Evolutionary conservation across 1,284 basidiomycete genomes (phyloP), one percentile per base, ranked within the genome.

Genomic region (Stygiomarasmius scandens): DNA sequence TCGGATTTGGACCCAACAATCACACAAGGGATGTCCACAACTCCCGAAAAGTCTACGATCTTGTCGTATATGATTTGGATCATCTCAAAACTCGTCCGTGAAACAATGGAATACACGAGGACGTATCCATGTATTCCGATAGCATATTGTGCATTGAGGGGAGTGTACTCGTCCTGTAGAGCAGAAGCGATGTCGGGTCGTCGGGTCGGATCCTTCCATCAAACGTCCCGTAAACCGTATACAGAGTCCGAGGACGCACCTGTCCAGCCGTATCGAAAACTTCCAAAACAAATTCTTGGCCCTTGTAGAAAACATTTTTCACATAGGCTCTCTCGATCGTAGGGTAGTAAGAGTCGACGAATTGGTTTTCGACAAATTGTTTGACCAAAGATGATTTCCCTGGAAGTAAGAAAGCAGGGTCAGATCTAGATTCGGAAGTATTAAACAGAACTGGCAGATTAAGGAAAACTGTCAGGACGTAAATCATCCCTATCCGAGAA

Each of bases 1-100:
- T 99, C 96, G 56, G 82, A 83, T 83, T 99, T 99, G 67, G 97
- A 92, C 14, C 96, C 96, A 23, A 98, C 96, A 63, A 99, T 88
- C 46, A 99, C 95, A 74, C 96, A 96, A 12, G 97, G 96, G 45
- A 98, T 91, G 63, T 88, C 86, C 60, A 89, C 87, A 54, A 94
- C 83, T 50, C 96, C 96, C 54, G 92, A 94, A 71, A 94, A 98
- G 74, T 96, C 90, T 67, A 96, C 80, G 67, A 99, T 98, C 85
- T 99, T 99, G 81, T 99, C 96, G 71, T 98, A 89, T 41, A 99
- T 87, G 67, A 95, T 92, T 72, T 92, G 87, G 63, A 98, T 85
- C 93, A 98, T 98, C 65, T 99, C 93, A 77, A 98, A 99, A 24
- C 93, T 95, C 68, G 90, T 89, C 62, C 90, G 82, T 27, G 93